phyloP scores from a whole-genome alignment of 495 filamentous ascomycete genomes.

The Bombardia bombarda region DNA sequence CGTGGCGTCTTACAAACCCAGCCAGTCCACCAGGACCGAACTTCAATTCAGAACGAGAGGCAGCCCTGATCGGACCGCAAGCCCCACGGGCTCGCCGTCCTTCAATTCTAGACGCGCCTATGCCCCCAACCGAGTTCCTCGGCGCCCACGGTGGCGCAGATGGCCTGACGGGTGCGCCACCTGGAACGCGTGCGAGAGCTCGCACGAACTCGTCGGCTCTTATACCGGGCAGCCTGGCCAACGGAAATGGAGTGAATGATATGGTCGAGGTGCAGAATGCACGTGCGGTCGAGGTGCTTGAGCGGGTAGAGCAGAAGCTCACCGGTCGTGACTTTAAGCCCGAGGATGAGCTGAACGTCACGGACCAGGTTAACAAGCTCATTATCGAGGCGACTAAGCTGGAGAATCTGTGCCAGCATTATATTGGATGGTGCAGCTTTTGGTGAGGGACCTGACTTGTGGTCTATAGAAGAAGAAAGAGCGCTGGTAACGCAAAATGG shows the following conservation, averaged over 20 bases:
- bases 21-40: constrained; percentile 70
- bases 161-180: constrained; percentile 38
- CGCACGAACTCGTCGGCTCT: constrained; percentile 43
- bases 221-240: constrained; percentile 25
- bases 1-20: constrained; percentile 86
- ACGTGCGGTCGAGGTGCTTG: constrained; percentile 82
- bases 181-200: constrained; percentile 41
- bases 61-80: constrained; percentile 34
- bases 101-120: constrained; percentile 63
- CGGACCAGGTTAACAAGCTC: constrained; percentile 85
- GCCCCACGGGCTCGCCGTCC: constrained; percentile 46
- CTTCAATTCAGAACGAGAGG: constrained; percentile 67
- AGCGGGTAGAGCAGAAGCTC: constrained; percentile 88
- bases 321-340: constrained; percentile 63
- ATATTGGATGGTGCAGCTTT: constrained; percentile 96
- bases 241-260: constrained; percentile 29
- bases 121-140: constrained; percentile 41
- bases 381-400: constrained; percentile 91
- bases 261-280: constrained; percentile 82
- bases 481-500: too few species aligned
- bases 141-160: constrained; percentile 35
- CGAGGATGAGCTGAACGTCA: constrained; percentile 74
- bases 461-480: too few species aligned
- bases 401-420: constrained; percentile 97
- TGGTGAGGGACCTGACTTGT: too few species aligned